These are phyloP conservation scores for Aureobasidium sp. DNA, from an alignment of 2,329 filamentous ascomycete genomes.

Conservation along the genomic window DNA sequence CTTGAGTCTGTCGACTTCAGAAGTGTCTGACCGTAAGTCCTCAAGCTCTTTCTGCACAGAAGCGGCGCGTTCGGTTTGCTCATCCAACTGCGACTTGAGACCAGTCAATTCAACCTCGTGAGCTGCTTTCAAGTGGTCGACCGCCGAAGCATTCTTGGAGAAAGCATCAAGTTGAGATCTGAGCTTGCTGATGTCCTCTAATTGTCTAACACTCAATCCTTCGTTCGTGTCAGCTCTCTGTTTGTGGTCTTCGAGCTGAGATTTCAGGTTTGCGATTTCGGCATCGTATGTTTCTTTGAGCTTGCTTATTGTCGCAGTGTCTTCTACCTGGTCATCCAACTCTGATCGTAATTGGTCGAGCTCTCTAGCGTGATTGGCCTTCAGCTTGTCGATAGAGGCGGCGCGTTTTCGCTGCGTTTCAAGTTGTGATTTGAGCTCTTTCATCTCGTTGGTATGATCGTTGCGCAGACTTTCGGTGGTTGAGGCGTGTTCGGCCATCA, in stretches of 20 bases:
- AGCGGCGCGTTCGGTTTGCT: background rate
- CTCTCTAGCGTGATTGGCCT: conserved; percentile 8
- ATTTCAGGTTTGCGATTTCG: background rate
- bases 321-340: background rate
- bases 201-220: background rate
- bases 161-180: background rate
- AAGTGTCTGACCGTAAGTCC: background rate
- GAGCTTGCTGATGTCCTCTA: background rate
- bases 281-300: background rate
- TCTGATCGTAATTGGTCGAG: conserved; percentile 7
- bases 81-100: background rate
- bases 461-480: conserved; percentile 4
- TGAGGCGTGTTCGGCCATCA: background rate
- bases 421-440: conserved; percentile 22
- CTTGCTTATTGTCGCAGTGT: background rate
- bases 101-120: background rate
- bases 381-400: conserved; percentile 9
- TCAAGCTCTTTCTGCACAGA: background rate
- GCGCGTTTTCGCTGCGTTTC: conserved; percentile 19
- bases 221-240: background rate
- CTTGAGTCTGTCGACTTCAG: conserved; percentile 3
- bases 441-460: conserved; percentile 21
- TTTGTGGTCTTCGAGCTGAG: background rate
- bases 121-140: background rate
- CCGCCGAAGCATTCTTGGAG: background rate